A percentile compares a stretch with the other conserved stretches of the same genome.
Evolutionary conservation across 139 green algal genomes (phyloP).

Genomic region (Haematococcus sp.): DNA sequence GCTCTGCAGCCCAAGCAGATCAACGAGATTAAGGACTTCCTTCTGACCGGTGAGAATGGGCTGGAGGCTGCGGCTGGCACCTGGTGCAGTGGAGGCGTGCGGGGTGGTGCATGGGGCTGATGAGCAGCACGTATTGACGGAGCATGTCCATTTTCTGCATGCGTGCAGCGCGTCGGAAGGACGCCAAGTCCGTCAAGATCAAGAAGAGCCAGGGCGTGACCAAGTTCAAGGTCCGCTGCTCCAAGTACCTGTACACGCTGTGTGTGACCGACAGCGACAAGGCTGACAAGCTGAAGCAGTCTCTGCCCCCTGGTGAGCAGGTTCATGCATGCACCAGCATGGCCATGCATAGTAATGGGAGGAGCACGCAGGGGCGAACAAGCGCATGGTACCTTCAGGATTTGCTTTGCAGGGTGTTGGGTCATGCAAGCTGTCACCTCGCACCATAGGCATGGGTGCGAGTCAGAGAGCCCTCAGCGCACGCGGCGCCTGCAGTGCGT

Average conservation of each 20-base stretch:
- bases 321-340: too few relatives aligned
- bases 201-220: conserved; percentile 93
- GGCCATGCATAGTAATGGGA: too few relatives aligned
- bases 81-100: background rate
- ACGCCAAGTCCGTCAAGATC: conserved; percentile 94
- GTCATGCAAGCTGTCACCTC: too few relatives aligned
- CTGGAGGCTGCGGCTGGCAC: too few relatives aligned
- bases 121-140: background rate
- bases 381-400: too few relatives aligned
- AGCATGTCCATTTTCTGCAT: background rate
- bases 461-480: too few relatives aligned
- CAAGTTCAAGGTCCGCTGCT: conserved; percentile 99
- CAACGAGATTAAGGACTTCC: conserved; percentile 99
- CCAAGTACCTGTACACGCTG: conserved; percentile 98
- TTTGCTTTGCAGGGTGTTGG: too few relatives aligned
- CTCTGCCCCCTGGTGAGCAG: conserved; percentile 81
- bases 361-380: too few relatives aligned
- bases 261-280: conserved; percentile 96
- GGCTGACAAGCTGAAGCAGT: conserved; percentile 99
- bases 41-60: conserved; percentile 69
- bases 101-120: background rate
- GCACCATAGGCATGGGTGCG: too few relatives aligned
- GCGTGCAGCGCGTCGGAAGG: conserved; percentile 85
- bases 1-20: conserved; percentile 94
- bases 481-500: too few relatives aligned